A percentile compares a stretch with the other conserved stretches of the same genome.
These are phyloP conservation scores for Mesotaenium endlicherianum DNA, from an alignment of 139 green algal genomes.

Conservation along the genomic window DNA sequence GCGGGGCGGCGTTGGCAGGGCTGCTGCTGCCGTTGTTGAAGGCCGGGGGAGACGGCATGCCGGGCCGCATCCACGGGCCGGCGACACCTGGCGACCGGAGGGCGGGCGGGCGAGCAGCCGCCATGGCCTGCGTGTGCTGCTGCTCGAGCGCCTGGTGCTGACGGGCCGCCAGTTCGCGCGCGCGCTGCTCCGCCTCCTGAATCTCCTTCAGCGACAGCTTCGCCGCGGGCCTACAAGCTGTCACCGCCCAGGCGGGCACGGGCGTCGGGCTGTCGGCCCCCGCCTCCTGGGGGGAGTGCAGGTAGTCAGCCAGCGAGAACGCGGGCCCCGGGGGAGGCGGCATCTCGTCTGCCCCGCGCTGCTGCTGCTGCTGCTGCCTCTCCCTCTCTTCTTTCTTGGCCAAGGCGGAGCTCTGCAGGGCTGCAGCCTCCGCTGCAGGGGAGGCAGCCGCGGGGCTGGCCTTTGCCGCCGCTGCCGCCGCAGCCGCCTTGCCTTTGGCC, in stretches of 20 bases:
- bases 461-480: background rate
- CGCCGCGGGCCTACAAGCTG: conserved; percentile 5
- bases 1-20: too few species aligned
- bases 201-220: conserved; percentile 45
- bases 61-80: background rate
- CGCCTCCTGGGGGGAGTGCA: conserved; percentile 3
- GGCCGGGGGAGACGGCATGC: too few species aligned
- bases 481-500: conserved; percentile 7
- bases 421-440: background rate
- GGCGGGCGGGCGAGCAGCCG: background rate
- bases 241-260: background rate
- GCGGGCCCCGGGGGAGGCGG: background rate
- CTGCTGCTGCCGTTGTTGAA: too few species aligned
- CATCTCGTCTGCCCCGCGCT: conserved; percentile 2
- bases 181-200: conserved; percentile 41
- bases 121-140: background rate
- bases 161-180: background rate
- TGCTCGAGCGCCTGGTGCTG: background rate
- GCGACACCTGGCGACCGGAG: too few species aligned
- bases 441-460: conserved; percentile 2
- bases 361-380: background rate
- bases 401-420: background rate
- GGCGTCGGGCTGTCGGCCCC: background rate
- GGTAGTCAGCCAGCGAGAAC: conserved; percentile 38
- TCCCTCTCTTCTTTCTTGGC: background rate